Percentiles rank a stretch among this genome's conserved stretches.
phyloP scores from a whole-genome alignment of 139 green algal species.

The Micractinium sp. region DNA sequence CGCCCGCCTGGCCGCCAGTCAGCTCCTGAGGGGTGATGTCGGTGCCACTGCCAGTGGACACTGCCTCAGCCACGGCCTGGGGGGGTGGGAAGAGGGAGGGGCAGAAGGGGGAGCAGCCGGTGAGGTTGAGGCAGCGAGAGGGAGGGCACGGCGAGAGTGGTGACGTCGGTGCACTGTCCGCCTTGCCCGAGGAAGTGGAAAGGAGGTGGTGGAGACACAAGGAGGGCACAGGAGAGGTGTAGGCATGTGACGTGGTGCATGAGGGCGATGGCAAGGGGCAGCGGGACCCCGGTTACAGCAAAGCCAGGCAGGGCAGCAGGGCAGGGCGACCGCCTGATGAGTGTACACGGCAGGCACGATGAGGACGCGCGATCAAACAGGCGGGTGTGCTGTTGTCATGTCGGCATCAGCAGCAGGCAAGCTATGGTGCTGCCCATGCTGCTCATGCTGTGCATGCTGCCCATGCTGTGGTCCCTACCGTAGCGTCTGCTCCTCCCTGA shows the following conservation, averaged over 20 bases:
- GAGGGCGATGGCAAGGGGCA: too few species aligned
- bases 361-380: neutral
- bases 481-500: neutral
- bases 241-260: too few species aligned
- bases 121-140: neutral
- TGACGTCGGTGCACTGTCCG: too few species aligned
- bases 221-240: too few species aligned
- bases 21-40: neutral
- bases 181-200: too few species aligned
- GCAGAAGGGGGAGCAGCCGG: neutral
- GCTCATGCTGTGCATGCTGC: too few species aligned
- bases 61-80: neutral
- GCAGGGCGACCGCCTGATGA: neutral
- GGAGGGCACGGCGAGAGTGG: neutral
- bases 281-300: too few species aligned
- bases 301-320: too few species aligned
- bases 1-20: neutral
- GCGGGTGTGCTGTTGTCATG: too few species aligned
- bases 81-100: too few species aligned
- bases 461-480: neutral
- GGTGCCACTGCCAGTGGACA: neutral
- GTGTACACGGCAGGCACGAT: neutral
- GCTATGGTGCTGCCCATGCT: neutral
- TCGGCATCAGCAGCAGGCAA: too few species aligned
- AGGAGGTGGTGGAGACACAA: too few species aligned